phyloP scores from a whole-genome alignment of 2,329 filamentous ascomycete species.

The Talaromyces sp. region DNA sequence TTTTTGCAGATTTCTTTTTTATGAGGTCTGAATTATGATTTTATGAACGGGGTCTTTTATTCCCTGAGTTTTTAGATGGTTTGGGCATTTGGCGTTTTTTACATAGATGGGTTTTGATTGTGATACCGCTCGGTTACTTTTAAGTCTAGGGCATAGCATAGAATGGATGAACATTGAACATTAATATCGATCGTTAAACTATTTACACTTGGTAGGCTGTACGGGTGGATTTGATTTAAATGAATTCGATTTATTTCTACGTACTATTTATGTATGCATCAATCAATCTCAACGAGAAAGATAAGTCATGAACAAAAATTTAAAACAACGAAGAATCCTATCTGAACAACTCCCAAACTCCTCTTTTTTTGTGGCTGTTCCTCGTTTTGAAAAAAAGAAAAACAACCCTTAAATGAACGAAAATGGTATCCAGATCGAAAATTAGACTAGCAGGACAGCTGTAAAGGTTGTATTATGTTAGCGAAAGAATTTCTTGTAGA shows the following conservation, averaged over 20 bases:
- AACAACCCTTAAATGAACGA: not conserved
- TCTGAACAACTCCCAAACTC: not conserved
- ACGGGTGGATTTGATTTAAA: not conserved
- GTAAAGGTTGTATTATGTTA: not conserved
- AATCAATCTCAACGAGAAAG: not conserved
- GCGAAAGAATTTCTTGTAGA: not conserved
- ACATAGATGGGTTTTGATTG: not conserved
- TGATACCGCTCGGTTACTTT: not conserved
- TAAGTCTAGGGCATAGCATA: not conserved
- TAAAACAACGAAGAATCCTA: not conserved
- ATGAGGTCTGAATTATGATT: not conserved
- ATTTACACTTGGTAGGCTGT: no score
- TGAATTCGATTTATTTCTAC: not conserved
- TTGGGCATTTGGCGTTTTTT: not conserved
- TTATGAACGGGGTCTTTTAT: not conserved
- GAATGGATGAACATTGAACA: not conserved
- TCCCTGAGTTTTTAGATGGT: not conserved
- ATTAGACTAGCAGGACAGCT: conserved; percentile 12
- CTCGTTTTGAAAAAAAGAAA: no score
- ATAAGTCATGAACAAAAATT: not conserved
- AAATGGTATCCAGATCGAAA: not conserved
- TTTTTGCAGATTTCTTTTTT: not conserved
- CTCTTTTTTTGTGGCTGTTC: not conserved
- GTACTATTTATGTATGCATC: conserved; percentile 1
- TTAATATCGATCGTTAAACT: not conserved